phyloP scores from a whole-genome alignment of 768 basidiomycete species.

The Paxillus rubicundulus region DNA sequence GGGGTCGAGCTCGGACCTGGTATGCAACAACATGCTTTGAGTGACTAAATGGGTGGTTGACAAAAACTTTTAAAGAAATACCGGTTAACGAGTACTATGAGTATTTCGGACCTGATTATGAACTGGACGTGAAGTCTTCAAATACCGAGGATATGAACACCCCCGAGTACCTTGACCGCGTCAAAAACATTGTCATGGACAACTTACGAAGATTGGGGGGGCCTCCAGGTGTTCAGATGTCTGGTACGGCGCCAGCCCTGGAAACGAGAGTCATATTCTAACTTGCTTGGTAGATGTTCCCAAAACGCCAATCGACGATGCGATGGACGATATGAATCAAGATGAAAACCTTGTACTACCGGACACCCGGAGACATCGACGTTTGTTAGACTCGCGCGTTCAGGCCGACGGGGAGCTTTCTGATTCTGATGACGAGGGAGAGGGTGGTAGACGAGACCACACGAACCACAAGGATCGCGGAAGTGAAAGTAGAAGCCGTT shows the following conservation, averaged over 20 bases:
- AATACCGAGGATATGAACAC: constrained; percentile 97
- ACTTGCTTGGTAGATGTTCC: constrained; percentile 65
- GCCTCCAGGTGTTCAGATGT: constrained; percentile 91
- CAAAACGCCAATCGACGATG: constrained; percentile 76
- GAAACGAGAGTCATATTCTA: not conserved
- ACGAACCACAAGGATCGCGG: constrained; percentile 55
- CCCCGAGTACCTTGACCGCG: constrained; percentile 86
- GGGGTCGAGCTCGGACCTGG: constrained; percentile 89
- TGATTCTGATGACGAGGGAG: constrained; percentile 97
- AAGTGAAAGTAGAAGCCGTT: constrained; percentile 38
- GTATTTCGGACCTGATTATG: constrained; percentile 97
- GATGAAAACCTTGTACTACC: constrained; percentile 82
- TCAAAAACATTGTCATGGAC: constrained; percentile 89
- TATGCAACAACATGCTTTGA: constrained; percentile 31
- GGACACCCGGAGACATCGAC: constrained; percentile 72
- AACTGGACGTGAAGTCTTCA: constrained; percentile 90
- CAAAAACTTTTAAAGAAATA: constrained; percentile 60
- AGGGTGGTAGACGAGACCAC: constrained; percentile 77
- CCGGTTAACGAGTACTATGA: constrained; percentile 99
- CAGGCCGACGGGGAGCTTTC: constrained; percentile 89
- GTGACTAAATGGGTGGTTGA: constrained; percentile 2
- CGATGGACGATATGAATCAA: constrained; percentile 74
- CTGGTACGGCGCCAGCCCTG: constrained; percentile 46
- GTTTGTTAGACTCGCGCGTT: constrained; percentile 74
- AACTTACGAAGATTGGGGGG: constrained; percentile 82